Evolutionary conservation across 352 stramenopile genomes (phyloP), one percentile per base, ranked within the genome.

Genomic region (Stramenopiles sp.): DNA sequence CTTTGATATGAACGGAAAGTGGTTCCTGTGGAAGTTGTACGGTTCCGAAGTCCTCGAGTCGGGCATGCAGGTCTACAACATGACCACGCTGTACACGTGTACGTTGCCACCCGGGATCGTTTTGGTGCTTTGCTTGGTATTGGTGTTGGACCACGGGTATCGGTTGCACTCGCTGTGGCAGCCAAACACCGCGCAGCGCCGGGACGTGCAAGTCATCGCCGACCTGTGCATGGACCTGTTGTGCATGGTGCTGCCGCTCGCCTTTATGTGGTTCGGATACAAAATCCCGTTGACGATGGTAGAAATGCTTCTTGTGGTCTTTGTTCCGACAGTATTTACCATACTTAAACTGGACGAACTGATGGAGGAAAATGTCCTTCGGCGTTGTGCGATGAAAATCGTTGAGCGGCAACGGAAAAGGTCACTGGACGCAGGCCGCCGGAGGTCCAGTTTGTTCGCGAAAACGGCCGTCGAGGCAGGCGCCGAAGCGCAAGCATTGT

Each of bases 211-310:
- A 33, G 31, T 78, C 4, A 78, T 33, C 8, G 22, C 14, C 1
- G 71, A 78, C 71, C 4, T 14, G 8, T 31, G 71, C 22, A 33
- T 78, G 30, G 71, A 78, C 14, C 14, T 78, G 1, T 78, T 78
- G 8, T 78, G 71, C 22, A 14, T 31, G 4, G 22, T 33, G 4
- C 4, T 78, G 8, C 71, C 71, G 8, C 4, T 78, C 4, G 4
- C 14, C 8, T 14, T 78, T 78, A 78, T 78, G 71, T 33, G 71
- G 71, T 31, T 78, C 14, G 71, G 30, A 78, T 78, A 78, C 22
- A 4, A 14, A 14, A 14, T 78, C 14, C 30, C 30, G 4, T 14
- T 78, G 1, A 14, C 71, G 14, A 14, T 78, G 4, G 4, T 14
- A 33, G 71, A 78, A 14, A 78, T 78, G 71, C 22, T 78, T 14